Evolutionary conservation across 192 early-diverging fungal species (phyloP).

Genomic region (Rhizoclosmatium sp.): DNA sequence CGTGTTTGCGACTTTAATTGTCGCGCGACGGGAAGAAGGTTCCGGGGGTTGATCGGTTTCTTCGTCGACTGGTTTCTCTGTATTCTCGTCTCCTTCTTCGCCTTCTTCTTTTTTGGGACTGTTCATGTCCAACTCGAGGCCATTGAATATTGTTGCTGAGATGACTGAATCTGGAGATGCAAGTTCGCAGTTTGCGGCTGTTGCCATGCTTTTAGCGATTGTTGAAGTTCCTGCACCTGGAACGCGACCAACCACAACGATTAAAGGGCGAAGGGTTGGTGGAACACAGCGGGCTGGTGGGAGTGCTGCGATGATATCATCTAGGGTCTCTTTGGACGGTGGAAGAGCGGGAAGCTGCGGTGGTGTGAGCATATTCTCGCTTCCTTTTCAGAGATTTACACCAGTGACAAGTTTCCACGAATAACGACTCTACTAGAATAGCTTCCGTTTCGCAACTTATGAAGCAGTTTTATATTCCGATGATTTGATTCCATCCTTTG

Average conservation of each 20-base stretch:
- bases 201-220: constrained; percentile 48
- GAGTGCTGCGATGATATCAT: constrained; percentile 29
- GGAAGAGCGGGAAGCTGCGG: constrained; percentile 40
- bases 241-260: constrained; percentile 52
- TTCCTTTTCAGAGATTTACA: neutral
- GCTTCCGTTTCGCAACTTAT: no score
- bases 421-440: no score
- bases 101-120: neutral
- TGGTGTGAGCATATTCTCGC: constrained; percentile 38
- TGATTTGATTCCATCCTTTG: no score
- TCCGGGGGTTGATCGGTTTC: constrained; percentile 4
- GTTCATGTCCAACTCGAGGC: neutral
- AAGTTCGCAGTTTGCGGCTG: constrained; percentile 23
- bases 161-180: constrained; percentile 44
- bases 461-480: no score
- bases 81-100: neutral
- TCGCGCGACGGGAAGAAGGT: neutral
- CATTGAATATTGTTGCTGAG: neutral
- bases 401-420: no score
- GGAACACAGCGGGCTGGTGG: constrained; percentile 25
- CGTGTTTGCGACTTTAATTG: neutral
- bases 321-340: constrained; percentile 1
- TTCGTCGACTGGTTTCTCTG: neutral
- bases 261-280: constrained; percentile 33
- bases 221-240: constrained; percentile 52